These are phyloP conservation scores for Cyberlindnera suaveolens DNA, from an alignment of 805 yeast genomes.

Conservation along the genomic window DNA sequence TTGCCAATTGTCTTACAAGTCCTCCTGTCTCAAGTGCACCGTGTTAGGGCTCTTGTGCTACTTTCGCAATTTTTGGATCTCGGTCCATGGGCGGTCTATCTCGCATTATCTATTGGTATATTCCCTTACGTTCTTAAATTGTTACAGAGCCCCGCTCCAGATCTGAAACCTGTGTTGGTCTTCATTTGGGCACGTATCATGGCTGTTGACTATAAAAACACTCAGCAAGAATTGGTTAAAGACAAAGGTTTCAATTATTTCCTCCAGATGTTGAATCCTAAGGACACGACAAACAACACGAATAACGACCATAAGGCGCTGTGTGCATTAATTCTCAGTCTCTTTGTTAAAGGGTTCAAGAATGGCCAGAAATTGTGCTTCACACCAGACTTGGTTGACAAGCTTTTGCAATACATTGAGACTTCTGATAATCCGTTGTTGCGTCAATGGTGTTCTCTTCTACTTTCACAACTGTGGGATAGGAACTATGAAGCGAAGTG, in stretches of 20 bases:
- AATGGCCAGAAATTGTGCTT: slow-evolving; percentile 78
- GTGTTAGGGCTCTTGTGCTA: slow-evolving; percentile 80
- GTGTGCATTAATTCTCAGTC: slow-evolving; percentile 85
- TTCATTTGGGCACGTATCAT: slow-evolving; percentile 97
- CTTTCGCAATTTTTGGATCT: slow-evolving; percentile 82
- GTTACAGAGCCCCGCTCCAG: slow-evolving; percentile 92
- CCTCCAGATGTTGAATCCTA: slow-evolving; percentile 63
- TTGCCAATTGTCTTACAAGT: slow-evolving; percentile 92
- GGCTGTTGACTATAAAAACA: slow-evolving; percentile 87
- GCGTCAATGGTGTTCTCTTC: slow-evolving; percentile 86
- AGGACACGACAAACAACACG: slow-evolving; percentile 19
- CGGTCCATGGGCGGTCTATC: slow-evolving; percentile 96
- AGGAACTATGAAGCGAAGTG: slow-evolving; percentile 69
- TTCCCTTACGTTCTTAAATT: slow-evolving; percentile 91
- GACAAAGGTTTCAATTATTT: slow-evolving; percentile 90
- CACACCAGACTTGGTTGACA: slow-evolving; percentile 63
- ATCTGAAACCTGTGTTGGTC: slow-evolving; percentile 85
- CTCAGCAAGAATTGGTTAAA: slow-evolving; percentile 87
- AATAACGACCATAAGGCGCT: slow-evolving; percentile 81
- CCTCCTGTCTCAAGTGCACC: slow-evolving; percentile 85
- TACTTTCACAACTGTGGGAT: slow-evolving; percentile 72
- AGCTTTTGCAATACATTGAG: slow-evolving; percentile 59
- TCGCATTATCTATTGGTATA: slow-evolving; percentile 89
- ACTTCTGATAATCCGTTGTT: slow-evolving; percentile 77
- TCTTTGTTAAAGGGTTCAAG: slow-evolving; percentile 75